Base-by-base conservation (phyloP, 2,329 filamentous ascomycete species). In the Allantophomopsis lycopodina region DNA sequence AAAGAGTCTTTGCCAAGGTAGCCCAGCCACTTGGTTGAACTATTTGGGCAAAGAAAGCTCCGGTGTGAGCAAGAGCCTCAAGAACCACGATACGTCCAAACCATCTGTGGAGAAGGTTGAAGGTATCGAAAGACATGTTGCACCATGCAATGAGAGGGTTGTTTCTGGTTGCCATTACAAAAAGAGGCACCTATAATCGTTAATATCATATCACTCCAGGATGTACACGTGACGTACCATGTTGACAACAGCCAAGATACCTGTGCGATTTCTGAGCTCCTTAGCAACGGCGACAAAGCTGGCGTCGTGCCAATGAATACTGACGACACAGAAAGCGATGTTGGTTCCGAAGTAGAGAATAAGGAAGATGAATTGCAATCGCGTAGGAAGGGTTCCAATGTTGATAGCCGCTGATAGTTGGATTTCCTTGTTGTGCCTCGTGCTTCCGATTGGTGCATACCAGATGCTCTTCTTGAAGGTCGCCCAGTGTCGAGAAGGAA, bases 21-120 rank as follows among this genome's bases (percentile, higher is more conserved):
- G 55, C 58, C 73, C 75, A 83, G 39, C 66, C 69, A 43, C 57
- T 55, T 44, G 55, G 45, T 1, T 51, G 37, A 8, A 61, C 63
- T 15, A 56, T 59, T 10, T 61, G 58, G 15, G 63, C 59, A 45
- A 73, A 67, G 59, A 67, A 84, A 38, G 78, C 70, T 32, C 75
- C 53, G 1, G 73, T 75, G 59, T 88, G 83, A 21, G 71, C 64
- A 32, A 87, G 48, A 8, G 76, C 68, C 56, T 89, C 80, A 12
- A 84, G 60, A 14, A 81, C 69, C 18, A 83, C 79, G 43, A 87
- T 83, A 32, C 83, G 76, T 49, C 83, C 83, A 46, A 86, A 71
- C 83, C 83, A 88, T 45, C 83, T 73, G 59, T 89, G 83, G 42
- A 88, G 66, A 44, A 89, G 61, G 62, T 88, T 89, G 67, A 83